Conservation (phyloP, 163 green algal species). For the Prototheca wickerhamii region DNA sequence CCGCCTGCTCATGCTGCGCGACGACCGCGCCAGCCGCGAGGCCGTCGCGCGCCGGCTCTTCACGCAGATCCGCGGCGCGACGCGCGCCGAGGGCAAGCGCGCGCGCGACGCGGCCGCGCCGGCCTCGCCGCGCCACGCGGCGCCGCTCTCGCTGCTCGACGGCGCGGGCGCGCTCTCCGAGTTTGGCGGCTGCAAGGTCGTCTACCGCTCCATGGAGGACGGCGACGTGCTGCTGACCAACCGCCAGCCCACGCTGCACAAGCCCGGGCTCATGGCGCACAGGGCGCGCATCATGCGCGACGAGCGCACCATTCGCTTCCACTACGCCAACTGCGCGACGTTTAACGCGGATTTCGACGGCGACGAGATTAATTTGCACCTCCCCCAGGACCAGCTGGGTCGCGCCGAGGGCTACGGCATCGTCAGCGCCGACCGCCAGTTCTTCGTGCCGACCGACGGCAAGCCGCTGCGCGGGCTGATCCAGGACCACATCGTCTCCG, state of each 20-base stretch:
- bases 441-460: constrained; percentile 92
- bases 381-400: constrained; percentile 76
- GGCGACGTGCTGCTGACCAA: constrained; percentile 98
- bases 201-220: constrained; percentile 88
- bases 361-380: constrained; percentile 99
- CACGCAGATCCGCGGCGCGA: too few relatives aligned
- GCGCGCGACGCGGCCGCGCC: not conserved
- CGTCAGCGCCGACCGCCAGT: constrained; percentile 91
- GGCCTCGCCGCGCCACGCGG: not conserved
- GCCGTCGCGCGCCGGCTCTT: not conserved
- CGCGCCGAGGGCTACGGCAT: constrained; percentile 90
- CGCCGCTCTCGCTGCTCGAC: not conserved
- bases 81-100: too few relatives aligned
- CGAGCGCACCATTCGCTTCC: constrained; percentile 95
- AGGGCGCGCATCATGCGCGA: constrained; percentile 58
- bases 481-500: constrained; percentile 84
- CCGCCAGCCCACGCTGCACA: constrained; percentile 93
- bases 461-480: constrained; percentile 94
- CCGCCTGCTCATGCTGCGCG: constrained; percentile 53
- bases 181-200: constrained; percentile 55
- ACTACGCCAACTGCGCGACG: constrained; percentile 98
- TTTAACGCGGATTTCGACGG: constrained; percentile 99
- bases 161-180: constrained; percentile 2
- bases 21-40: constrained; percentile 8
- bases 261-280: constrained; percentile 95